Evolutionary conservation across 2,329 filamentous ascomycete genomes (phyloP).

Genomic region (Pyricularia grisea): DNA sequence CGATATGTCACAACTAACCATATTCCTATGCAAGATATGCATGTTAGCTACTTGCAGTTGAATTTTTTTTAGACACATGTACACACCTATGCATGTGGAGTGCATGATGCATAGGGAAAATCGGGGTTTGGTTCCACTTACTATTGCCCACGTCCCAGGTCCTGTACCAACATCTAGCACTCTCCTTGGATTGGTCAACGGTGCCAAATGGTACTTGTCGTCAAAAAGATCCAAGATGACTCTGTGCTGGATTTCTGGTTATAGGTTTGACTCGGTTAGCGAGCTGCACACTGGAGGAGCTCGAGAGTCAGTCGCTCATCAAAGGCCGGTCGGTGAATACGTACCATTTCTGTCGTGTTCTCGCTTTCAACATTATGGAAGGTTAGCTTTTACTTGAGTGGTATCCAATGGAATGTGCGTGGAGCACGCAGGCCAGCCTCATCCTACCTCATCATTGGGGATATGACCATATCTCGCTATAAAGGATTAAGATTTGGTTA

Average conservation of each 20-base stretch:
- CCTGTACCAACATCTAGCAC: conserved; percentile 20
- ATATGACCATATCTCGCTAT: conserved; percentile 4
- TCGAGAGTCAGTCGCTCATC: not conserved
- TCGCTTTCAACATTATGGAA: not conserved
- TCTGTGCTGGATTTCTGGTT: conserved; percentile 18
- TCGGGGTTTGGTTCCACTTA: conserved; percentile 7
- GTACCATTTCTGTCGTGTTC: conserved; percentile 5
- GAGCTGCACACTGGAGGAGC: not conserved
- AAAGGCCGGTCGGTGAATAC: not conserved
- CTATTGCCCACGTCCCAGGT: conserved; percentile 19
- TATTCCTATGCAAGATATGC: not conserved
- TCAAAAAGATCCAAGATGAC: conserved; percentile 19
- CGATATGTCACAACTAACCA: not conserved
- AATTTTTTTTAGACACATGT: not conserved
- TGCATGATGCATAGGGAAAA: not conserved
- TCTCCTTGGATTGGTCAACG: conserved; percentile 15
- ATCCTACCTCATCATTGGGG: conserved; percentile 2
- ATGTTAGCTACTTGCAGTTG: not conserved
- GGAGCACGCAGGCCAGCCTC: not conserved
- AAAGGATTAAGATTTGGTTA: not conserved
- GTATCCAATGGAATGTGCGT: not conserved
- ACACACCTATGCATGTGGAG: not conserved
- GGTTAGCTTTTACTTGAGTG: not conserved
- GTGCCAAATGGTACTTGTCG: conserved; percentile 17
- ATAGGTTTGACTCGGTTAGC: not conserved